Percentiles rank a stretch among this genome's conserved stretches.
phyloP scores from a whole-genome alignment of 169 alveolate species.

The Cyclospora cayetanensis region DNA sequence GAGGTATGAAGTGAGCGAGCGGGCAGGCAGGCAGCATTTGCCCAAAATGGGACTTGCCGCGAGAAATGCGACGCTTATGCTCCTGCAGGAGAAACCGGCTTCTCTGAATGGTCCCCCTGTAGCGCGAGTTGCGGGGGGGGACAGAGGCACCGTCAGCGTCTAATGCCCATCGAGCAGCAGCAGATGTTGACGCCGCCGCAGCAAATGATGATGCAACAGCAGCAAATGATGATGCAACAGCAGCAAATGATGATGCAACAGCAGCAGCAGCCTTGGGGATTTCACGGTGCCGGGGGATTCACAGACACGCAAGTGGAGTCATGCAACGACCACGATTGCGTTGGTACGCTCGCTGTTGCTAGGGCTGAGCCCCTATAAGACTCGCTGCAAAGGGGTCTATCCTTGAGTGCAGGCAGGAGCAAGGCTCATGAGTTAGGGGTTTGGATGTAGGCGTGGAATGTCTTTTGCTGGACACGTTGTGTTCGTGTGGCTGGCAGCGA shows the following conservation, averaged over 20 bases:
- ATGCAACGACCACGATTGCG: neutral
- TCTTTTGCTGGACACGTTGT: neutral
- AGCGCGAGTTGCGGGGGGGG: constrained; percentile 15
- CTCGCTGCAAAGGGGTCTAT: too few species aligned
- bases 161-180: too few species aligned
- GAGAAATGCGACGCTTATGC: too few species aligned
- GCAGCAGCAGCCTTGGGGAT: neutral
- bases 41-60: too few species aligned
- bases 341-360: neutral
- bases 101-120: neutral
- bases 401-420: too few species aligned
- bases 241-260: neutral
- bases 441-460: neutral
- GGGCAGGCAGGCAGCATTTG: too few species aligned
- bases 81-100: neutral
- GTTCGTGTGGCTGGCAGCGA: neutral
- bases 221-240: neutral
- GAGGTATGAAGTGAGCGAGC: too few species aligned
- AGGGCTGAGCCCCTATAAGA: too few species aligned
- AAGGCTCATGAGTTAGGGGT: neutral
- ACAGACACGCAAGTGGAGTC: neutral
- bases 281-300: neutral
- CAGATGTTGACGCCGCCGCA: neutral
- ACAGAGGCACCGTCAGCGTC: neutral
- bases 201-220: neutral